Evolutionary conservation across 495 filamentous ascomycete species (phyloP).

Genomic region (Aspergillus heteromorphus): DNA sequence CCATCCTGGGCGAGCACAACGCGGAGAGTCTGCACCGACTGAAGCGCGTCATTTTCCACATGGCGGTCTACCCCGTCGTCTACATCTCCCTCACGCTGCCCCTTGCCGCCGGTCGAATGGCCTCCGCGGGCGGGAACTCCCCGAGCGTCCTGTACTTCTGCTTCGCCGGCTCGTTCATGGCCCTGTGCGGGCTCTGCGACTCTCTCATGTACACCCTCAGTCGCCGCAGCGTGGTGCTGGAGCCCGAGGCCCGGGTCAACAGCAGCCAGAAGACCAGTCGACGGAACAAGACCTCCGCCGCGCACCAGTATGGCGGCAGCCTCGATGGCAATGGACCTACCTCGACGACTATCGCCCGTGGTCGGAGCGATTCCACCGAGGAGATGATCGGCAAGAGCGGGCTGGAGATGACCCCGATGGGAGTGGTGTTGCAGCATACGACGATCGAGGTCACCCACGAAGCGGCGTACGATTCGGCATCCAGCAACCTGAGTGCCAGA

Average conservation of each 20-base stretch:
- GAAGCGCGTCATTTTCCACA: constrained; percentile 44
- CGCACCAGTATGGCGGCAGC: constrained; percentile 5
- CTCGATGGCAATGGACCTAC: constrained; percentile 12
- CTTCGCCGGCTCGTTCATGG: constrained; percentile 58
- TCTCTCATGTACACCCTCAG: constrained; percentile 60
- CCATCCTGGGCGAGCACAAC: constrained; percentile 17
- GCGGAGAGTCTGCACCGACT: constrained; percentile 19
- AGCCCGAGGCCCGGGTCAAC: constrained; percentile 17
- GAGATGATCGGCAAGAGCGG: constrained; percentile 10
- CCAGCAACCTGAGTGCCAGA: neutral
- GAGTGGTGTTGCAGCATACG: constrained; percentile 25
- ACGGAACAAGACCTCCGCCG: constrained; percentile 7
- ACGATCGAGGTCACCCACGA: constrained; percentile 28
- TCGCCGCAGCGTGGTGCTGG: constrained; percentile 29
- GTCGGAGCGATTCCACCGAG: constrained; percentile 13
- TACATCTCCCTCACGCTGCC: constrained; percentile 61
- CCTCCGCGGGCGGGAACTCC: constrained; percentile 47
- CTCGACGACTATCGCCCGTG: constrained; percentile 12
- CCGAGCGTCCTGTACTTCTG: constrained; percentile 55
- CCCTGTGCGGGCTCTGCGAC: constrained; percentile 63
- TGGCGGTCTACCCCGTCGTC: constrained; percentile 65
- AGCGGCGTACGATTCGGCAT: constrained; percentile 9
- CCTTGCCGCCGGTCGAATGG: constrained; percentile 57
- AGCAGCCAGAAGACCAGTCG: neutral
- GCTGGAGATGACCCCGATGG: constrained; percentile 17